Base-by-base conservation (phyloP, 345 rosid species). In the Gossypium longicalyx region DNA sequence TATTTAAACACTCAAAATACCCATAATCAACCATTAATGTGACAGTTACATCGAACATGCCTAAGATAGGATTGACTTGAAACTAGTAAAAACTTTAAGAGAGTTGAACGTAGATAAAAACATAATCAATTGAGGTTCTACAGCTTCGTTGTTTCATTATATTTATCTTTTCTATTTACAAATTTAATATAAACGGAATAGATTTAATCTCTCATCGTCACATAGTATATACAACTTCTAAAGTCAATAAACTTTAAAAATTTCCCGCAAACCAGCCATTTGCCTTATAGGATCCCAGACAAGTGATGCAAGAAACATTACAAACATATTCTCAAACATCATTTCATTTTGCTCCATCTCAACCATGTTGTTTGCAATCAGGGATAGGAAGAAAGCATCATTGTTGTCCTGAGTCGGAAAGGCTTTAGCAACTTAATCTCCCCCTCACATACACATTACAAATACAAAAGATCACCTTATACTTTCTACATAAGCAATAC, bases 31-130 rank as follows among this genome's bases (percentile, higher is more conserved):
- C 41, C 12, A 13, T 67, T 22, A 3, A 47, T 67, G 51, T 67
- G 38, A 15, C 13, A 15, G 56, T 13, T 12, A 47, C 41, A 66
- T 19, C 8, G 12, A 54, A 8, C 23, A 54, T 8, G 59, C 9
- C 12, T 54, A n/a, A 19, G 59, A 66, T 19, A 17, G 16, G 49
- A 45, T 45, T 12, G 53, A 66, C 34, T 47, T 22, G 71, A 22
- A 47, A 22, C 57, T 12, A 23, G 12, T 13, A 23, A 47, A 67
- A 19, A 16, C 9, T 34, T 8, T 7, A 34, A 38, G 67, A 63
- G 67, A 66, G 53, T 15, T 66, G 70, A 66, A 66, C 2, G 60
- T 66, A 20, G 29, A 43, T 20, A 66, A 66, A n/a, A 44, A 43
- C 29, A 66, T 66, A 44, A 5, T 12, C 70, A 45, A 44, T 5